Conservation (phyloP, 2,329 filamentous ascomycete genomes). For the Neonectria punicea region DNA sequence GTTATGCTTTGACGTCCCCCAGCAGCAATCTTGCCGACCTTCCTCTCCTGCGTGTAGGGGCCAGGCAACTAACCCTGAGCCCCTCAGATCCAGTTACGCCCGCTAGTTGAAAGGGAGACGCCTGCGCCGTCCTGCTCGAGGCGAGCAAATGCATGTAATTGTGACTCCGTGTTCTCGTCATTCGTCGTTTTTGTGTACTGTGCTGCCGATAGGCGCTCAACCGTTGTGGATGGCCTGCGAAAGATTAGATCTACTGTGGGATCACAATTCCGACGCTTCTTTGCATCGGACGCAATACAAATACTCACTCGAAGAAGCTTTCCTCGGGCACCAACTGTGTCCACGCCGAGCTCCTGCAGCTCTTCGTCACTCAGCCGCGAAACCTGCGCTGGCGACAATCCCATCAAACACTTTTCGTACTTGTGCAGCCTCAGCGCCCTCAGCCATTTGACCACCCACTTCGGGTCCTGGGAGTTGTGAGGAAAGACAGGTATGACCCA, state of each 20-base stretch:
- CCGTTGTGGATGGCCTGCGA: conserved; percentile 35
- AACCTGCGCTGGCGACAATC: conserved; percentile 38
- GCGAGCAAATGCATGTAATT: conserved; percentile 12
- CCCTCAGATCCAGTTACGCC: not conserved
- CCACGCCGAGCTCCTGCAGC: conserved; percentile 38
- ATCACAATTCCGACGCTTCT: not conserved
- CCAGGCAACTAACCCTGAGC: not conserved
- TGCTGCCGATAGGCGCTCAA: conserved; percentile 8
- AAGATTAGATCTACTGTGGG: conserved; percentile 19
- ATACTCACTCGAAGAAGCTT: conserved; percentile 41
- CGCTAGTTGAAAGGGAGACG: conserved; percentile 2
- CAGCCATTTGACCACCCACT: conserved; percentile 41
- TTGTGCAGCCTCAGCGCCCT: conserved; percentile 42
- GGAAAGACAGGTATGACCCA: conserved; percentile 41
- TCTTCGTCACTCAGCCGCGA: conserved; percentile 31
- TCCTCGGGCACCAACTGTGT: conserved; percentile 40
- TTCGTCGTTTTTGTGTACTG: conserved; percentile 4
- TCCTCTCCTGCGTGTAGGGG: not conserved
- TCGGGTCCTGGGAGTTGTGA: conserved; percentile 36
- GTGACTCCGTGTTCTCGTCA: conserved; percentile 11
- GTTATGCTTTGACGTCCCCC: not conserved
- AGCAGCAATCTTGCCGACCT: not conserved
- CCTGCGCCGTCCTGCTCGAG: conserved; percentile 13
- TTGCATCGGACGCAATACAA: too few species aligned
- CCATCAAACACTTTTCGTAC: conserved; percentile 37